phyloP scores from a whole-genome alignment of 2,329 filamentous ascomycete species.

The Pleochaeta shiraiana region DNA sequence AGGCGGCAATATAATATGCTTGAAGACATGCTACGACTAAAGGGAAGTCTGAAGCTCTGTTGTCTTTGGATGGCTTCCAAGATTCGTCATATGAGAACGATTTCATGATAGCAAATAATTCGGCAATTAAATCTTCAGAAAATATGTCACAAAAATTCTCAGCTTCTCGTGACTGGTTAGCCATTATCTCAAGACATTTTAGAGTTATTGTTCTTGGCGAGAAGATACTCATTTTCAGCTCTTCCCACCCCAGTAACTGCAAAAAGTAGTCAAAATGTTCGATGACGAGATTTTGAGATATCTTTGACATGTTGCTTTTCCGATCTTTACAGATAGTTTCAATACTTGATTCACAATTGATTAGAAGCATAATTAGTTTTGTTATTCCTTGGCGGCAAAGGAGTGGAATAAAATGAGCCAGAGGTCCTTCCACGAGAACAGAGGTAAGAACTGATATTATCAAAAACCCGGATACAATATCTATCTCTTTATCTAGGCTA shows the following conservation, averaged over 20 bases:
- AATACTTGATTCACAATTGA: constrained; percentile 33
- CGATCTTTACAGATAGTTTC: constrained; percentile 38
- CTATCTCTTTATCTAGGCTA: constrained; percentile 34
- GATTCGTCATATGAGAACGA: constrained; percentile 10
- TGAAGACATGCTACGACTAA: constrained; percentile 30
- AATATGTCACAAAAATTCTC: constrained; percentile 29
- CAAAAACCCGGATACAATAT: constrained; percentile 38
- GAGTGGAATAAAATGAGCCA: constrained; percentile 35
- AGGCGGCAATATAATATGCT: constrained; percentile 27
- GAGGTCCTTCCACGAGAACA: constrained; percentile 36
- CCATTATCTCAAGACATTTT: constrained; percentile 36
- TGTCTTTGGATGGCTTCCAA: constrained; percentile 12
- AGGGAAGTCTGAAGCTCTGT: constrained; percentile 20
- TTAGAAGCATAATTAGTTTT: constrained; percentile 30
- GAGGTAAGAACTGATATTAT: constrained; percentile 40
- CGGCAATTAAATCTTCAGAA: constrained; percentile 25
- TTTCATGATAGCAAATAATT: constrained; percentile 25
- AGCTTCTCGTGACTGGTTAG: constrained; percentile 27
- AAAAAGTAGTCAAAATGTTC: constrained; percentile 31
- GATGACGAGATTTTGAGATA: constrained; percentile 32
- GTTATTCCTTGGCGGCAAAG: constrained; percentile 32
- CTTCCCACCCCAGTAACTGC: constrained; percentile 37
- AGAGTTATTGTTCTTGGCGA: constrained; percentile 42
- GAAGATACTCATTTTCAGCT: constrained; percentile 25
- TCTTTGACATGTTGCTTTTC: constrained; percentile 45